Conservation (phyloP, 768 basidiomycete genomes). For the Candolleomyces efflorescens region DNA sequence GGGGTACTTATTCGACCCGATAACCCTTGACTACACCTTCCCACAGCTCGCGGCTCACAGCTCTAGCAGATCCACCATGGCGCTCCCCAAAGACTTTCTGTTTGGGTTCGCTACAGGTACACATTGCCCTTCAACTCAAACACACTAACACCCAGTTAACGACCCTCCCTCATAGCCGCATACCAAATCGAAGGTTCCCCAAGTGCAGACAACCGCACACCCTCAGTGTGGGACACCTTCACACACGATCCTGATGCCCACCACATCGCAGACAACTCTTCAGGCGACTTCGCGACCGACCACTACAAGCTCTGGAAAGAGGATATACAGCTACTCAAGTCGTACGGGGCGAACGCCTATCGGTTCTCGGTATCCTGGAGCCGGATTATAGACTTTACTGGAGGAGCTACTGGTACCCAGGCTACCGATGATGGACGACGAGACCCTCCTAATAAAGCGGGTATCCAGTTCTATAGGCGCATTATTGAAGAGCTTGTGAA, state of each 20-base stretch:
- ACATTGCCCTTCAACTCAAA: neutral
- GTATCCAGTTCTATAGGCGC: slow-evolving; percentile 62
- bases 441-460: slow-evolving; percentile 60
- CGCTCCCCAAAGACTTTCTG: slow-evolving; percentile 29
- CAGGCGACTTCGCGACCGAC: slow-evolving; percentile 66
- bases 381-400: slow-evolving; percentile 53
- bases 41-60: neutral
- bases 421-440: slow-evolving; percentile 22
- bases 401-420: slow-evolving; percentile 15
- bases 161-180: slow-evolving; percentile 35
- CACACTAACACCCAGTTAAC: neutral
- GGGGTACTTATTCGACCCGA: no score
- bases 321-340: slow-evolving; percentile 57
- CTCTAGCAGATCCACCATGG: neutral
- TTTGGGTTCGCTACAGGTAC: slow-evolving; percentile 33
- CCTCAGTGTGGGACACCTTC: slow-evolving; percentile 74
- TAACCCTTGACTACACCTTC: no score
- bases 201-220: slow-evolving; percentile 48
- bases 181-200: slow-evolving; percentile 76
- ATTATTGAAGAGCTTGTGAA: slow-evolving; percentile 62
- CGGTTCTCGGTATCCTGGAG: slow-evolving; percentile 76
- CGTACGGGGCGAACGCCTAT: slow-evolving; percentile 67
- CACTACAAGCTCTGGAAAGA: slow-evolving; percentile 64
- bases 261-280: slow-evolving; percentile 52
- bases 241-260: slow-evolving; percentile 41